phyloP scores from a whole-genome alignment of 176 grass and related monocot species.

The Zizania latifolia region DNA sequence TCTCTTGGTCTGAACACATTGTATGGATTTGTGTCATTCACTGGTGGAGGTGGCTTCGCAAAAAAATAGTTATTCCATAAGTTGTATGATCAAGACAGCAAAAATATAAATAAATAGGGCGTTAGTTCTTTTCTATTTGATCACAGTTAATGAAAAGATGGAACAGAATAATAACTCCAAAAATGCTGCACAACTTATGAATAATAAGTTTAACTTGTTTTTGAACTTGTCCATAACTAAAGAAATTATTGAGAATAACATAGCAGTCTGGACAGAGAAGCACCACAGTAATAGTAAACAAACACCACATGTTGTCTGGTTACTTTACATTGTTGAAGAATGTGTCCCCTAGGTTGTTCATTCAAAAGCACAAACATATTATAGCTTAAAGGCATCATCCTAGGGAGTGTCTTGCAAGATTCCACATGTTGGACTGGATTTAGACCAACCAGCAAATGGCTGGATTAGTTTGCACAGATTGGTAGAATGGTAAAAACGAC shows the following conservation, averaged over 20 bases:
- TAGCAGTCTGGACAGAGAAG: background rate
- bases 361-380: background rate
- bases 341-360: background rate
- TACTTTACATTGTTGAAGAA: background rate
- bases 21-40: conserved; percentile 85
- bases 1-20: conserved; percentile 96
- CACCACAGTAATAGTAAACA: background rate
- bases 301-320: background rate
- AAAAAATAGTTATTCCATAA: conserved; percentile 23
- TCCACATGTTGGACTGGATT: too few species aligned
- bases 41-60: conserved; percentile 65
- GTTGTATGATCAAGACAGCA: background rate
- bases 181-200: background rate
- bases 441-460: too few species aligned
- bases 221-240: background rate
- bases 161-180: background rate
- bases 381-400: background rate
- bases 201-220: background rate
- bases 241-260: background rate
- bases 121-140: background rate
- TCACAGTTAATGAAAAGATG: background rate
- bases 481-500: too few species aligned
- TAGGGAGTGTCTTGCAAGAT: background rate
- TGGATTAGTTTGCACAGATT: too few species aligned
- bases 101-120: background rate